Percentiles rank a stretch among this genome's conserved stretches.
Evolutionary conservation across 2,329 filamentous ascomycete genomes (phyloP).

Genomic region (Pseudogymnoascus destructans): DNA sequence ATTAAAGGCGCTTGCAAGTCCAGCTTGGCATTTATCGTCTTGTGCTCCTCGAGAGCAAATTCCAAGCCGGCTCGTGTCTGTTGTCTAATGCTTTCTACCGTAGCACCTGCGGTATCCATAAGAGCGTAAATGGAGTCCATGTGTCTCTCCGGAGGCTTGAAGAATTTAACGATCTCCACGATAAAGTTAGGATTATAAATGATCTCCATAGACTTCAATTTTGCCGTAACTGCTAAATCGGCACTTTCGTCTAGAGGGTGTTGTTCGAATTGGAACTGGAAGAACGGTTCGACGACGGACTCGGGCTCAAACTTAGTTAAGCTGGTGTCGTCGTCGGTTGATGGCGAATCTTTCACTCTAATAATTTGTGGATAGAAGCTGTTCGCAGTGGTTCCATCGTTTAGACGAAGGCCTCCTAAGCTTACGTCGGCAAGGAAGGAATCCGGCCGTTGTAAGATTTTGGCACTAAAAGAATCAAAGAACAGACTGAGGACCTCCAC

Average conservation of each 20-base stretch:
- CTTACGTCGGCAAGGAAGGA: slow-evolving; percentile 81
- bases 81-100: slow-evolving; percentile 85
- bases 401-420: slow-evolving; percentile 83
- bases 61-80: slow-evolving; percentile 93
- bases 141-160: slow-evolving; percentile 87
- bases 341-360: slow-evolving; percentile 75
- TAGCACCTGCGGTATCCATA: slow-evolving; percentile 90
- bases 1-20: slow-evolving; percentile 93
- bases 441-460: slow-evolving; percentile 77
- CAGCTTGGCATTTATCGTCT: slow-evolving; percentile 90
- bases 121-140: slow-evolving; percentile 97
- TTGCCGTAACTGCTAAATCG: slow-evolving; percentile 79
- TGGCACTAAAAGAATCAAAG: slow-evolving; percentile 89
- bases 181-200: slow-evolving; percentile 95
- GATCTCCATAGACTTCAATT: slow-evolving; percentile 89
- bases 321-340: slow-evolving; percentile 29
- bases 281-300: slow-evolving; percentile 62
- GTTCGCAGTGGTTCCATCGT: slow-evolving; percentile 86
- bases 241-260: slow-evolving; percentile 88
- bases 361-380: slow-evolving; percentile 93
- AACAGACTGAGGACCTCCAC: slow-evolving; percentile 79
- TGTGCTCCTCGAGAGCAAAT: slow-evolving; percentile 94
- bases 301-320: slow-evolving; percentile 28
- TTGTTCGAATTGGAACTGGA: slow-evolving; percentile 83
- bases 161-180: slow-evolving; percentile 84